Evolutionary conservation across 345 rosid genomes (phyloP).

Genomic region (Bruguiera sexangula): DNA sequence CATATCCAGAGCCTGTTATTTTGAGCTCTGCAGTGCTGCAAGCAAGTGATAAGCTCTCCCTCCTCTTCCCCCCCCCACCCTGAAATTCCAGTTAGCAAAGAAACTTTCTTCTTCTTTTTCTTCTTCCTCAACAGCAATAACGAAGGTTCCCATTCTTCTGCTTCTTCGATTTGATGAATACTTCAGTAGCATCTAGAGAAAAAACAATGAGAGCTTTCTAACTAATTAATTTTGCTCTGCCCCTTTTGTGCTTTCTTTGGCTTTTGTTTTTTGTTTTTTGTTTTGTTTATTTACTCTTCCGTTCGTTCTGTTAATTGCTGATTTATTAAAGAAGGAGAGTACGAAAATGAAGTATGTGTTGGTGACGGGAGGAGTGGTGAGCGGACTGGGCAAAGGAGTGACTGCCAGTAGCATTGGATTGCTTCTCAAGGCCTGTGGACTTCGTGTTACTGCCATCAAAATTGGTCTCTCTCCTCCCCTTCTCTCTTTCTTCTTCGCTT

Average conservation of each 20-base stretch:
- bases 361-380: slow-evolving; percentile 81
- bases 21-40: too few relatives aligned
- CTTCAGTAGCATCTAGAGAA: too few relatives aligned
- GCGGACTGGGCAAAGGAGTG: slow-evolving; percentile 83
- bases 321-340: not conserved
- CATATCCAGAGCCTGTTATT: too few relatives aligned
- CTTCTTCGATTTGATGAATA: not conserved
- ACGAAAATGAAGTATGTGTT: slow-evolving; percentile 67
- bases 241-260: not conserved
- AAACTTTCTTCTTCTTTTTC: not conserved
- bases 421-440: slow-evolving; percentile 74
- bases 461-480: slow-evolving; percentile 37
- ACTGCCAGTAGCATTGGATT: slow-evolving; percentile 86
- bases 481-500: not conserved
- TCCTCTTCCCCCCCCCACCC: too few relatives aligned
- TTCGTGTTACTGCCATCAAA: slow-evolving; percentile 75
- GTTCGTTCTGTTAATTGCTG: not conserved
- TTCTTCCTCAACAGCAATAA: not conserved
- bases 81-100: not conserved
- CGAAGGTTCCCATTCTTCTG: not conserved
- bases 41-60: too few relatives aligned
- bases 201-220: too few relatives aligned
- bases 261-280: not conserved
- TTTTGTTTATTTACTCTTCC: not conserved
- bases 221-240: too few relatives aligned